A percentile compares a stretch with the other conserved stretches of the same genome.
phyloP scores from a whole-genome alignment of 805 yeast genomes.

The Ogataea naganishii region DNA sequence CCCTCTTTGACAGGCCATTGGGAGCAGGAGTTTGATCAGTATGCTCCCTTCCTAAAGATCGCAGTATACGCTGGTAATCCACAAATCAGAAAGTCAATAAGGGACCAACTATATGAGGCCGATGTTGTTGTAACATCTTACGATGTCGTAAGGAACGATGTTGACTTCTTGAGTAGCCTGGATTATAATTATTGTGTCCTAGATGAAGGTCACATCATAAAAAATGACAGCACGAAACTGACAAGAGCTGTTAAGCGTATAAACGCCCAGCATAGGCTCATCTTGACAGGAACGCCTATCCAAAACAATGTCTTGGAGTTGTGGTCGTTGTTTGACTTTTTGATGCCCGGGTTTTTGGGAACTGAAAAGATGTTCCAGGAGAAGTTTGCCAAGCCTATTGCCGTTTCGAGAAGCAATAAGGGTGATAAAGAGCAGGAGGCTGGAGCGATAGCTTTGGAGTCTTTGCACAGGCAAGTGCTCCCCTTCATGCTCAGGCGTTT shows the following conservation, averaged over 20 bases:
- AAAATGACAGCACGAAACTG: conserved; percentile 81
- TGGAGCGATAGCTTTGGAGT: conserved; percentile 93
- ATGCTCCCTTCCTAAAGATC: conserved; percentile 79
- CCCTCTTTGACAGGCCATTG: conserved; percentile 98
- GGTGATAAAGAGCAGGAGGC: conserved; percentile 93
- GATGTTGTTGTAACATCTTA: conserved; percentile 92
- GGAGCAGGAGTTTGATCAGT: conserved; percentile 90
- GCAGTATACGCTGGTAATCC: conserved; percentile 95
- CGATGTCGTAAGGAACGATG: conserved; percentile 93
- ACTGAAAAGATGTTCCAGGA: conserved; percentile 91
- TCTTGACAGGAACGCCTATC: conserved; percentile 95
- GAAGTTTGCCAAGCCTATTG: conserved; percentile 94
- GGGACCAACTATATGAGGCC: conserved; percentile 41
- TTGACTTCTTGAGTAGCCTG: conserved; percentile 45
- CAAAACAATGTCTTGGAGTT: conserved; percentile 94
- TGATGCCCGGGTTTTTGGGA: conserved; percentile 98
- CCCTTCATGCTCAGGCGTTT: conserved; percentile 95
- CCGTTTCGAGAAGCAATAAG: conserved; percentile 84
- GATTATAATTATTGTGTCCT: conserved; percentile 91
- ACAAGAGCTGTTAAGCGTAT: conserved; percentile 81
- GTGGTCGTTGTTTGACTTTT: conserved; percentile 95
- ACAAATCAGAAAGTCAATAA: conserved; percentile 47
- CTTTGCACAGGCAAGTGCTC: conserved; percentile 90
- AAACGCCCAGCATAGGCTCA: conserved; percentile 80
- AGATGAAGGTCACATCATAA: conserved; percentile 97